A percentile compares a stretch with the other conserved stretches of the same genome.
These are phyloP conservation scores for Aurantiochytrium sp. DNA, from an alignment of 108 stramenopile genomes.

Conservation along the genomic window DNA sequence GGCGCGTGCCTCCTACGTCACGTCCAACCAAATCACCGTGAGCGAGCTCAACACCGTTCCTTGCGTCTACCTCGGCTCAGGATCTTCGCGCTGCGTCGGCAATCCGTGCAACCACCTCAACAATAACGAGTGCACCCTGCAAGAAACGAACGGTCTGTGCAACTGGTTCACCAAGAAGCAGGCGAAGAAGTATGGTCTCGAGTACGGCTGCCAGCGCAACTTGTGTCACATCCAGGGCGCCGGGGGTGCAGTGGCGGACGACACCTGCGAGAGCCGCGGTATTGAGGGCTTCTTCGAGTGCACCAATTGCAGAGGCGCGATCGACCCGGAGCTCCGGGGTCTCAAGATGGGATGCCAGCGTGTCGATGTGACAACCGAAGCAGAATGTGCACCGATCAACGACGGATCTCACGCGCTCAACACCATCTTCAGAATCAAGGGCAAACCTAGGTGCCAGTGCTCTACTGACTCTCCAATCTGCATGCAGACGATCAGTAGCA, in stretches of 20 bases:
- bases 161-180: background rate
- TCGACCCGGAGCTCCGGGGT: background rate
- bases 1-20: background rate
- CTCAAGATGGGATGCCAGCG: slow-evolving; percentile 17
- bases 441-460: background rate
- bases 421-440: background rate
- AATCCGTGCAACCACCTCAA: background rate
- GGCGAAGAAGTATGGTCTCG: background rate
- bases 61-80: background rate
- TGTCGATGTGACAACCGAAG: background rate
- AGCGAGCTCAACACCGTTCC: background rate
- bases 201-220: slow-evolving; percentile 12
- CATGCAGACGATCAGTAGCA: background rate
- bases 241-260: background rate
- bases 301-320: background rate
- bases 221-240: background rate
- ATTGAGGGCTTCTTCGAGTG: background rate
- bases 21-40: background rate
- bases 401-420: background rate
- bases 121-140: background rate
- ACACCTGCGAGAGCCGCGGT: background rate
- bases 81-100: background rate
- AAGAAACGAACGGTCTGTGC: background rate
- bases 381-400: background rate
- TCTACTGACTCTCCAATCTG: background rate